Conservation (phyloP, 1,139 yeast genomes). For the Geotrichum cucujoidarum region DNA sequence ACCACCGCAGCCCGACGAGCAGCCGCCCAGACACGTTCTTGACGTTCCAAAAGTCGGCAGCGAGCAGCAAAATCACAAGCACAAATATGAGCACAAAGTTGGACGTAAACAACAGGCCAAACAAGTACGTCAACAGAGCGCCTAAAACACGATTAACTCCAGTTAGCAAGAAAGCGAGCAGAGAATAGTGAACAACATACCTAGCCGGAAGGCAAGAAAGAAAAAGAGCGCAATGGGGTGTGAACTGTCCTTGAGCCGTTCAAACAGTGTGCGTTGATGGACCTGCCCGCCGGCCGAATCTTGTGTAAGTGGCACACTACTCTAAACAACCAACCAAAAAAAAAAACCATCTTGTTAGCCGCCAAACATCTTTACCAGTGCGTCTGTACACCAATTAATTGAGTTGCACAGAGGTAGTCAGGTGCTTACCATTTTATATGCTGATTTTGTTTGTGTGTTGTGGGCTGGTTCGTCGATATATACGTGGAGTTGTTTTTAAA, state of each 20-base stretch:
- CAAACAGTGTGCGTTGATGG: constrained; percentile 32
- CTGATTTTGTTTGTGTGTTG: too few relatives aligned
- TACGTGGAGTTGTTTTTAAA: too few relatives aligned
- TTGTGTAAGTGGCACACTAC: constrained; percentile 2
- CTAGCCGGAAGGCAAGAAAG: constrained; percentile 57
- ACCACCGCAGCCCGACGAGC: constrained; percentile 90
- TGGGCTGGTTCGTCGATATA: too few relatives aligned
- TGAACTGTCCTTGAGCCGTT: constrained; percentile 56
- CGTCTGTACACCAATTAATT: too few relatives aligned
- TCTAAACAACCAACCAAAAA: too few relatives aligned
- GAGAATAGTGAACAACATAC: constrained; percentile 26
- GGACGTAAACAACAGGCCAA: constrained; percentile 63
- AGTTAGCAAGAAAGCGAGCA: background rate
- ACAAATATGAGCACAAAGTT: constrained; percentile 75
- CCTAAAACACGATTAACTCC: constrained; percentile 32
- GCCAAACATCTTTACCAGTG: too few relatives aligned
- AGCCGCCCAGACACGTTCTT: constrained; percentile 87
- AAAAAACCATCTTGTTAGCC: too few relatives aligned
- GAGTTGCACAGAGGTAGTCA: too few relatives aligned
- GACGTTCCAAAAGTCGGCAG: constrained; percentile 91
- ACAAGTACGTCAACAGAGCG: constrained; percentile 61
- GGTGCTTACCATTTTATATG: too few relatives aligned
- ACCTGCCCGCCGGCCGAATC: background rate
- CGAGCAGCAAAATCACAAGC: constrained; percentile 62
- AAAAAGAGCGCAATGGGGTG: constrained; percentile 73